Conservation (phyloP, 2,329 filamentous ascomycete genomes). For the Cadophora gregata region DNA sequence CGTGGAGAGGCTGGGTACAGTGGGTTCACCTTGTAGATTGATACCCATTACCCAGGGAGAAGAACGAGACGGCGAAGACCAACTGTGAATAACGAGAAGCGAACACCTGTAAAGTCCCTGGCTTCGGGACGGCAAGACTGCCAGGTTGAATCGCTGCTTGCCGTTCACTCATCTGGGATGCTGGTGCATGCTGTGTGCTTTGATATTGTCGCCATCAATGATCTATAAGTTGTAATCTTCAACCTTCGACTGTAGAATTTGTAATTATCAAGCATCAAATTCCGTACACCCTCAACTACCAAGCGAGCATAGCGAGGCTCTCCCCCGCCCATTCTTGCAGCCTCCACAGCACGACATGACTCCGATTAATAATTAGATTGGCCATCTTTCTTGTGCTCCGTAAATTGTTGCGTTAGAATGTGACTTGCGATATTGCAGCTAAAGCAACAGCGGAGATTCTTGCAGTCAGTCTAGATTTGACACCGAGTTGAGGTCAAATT, state of each 20-base stretch:
- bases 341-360: not conserved
- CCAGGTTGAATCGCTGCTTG: constrained; percentile 4
- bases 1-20: not conserved
- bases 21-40: not conserved
- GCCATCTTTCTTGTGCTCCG: not conserved
- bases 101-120: constrained; percentile 24
- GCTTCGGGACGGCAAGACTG: constrained; percentile 16
- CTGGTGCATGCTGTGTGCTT: not conserved
- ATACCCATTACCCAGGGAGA: constrained; percentile 9
- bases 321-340: constrained; percentile 4
- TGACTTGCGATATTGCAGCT: not conserved
- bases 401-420: not conserved
- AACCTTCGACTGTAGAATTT: not conserved
- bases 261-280: constrained; percentile 11
- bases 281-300: not conserved
- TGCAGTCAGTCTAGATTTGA: constrained; percentile 2
- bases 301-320: constrained; percentile 16
- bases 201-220: not conserved
- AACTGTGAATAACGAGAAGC: constrained; percentile 33
- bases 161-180: not conserved
- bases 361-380: not conserved
- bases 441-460: not conserved
- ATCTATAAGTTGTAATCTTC: not conserved
- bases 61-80: not conserved
- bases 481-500: constrained; percentile 15